Evolutionary conservation across 2,329 filamentous ascomycete genomes (phyloP).

Genomic region (Penicillium psychrosexuale): DNA sequence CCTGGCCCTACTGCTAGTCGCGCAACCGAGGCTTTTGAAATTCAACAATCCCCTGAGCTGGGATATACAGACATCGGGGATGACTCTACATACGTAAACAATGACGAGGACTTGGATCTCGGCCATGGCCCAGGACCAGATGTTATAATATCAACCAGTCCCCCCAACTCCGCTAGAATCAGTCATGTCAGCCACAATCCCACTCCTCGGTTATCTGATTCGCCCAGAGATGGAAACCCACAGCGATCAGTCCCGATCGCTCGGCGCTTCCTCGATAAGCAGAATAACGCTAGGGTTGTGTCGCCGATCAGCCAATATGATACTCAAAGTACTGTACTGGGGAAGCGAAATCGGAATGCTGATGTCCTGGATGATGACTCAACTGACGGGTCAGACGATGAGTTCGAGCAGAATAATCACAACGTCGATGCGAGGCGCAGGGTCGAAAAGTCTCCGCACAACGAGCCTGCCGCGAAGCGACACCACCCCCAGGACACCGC

Average conservation of each 20-base stretch:
- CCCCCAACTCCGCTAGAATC: slow-evolving; percentile 17
- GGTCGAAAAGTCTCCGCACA: slow-evolving; percentile 31
- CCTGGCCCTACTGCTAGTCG: background rate
- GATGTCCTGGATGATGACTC: slow-evolving; percentile 39
- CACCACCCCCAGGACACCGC: background rate
- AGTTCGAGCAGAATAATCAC: slow-evolving; percentile 43
- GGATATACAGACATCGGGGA: slow-evolving; percentile 2
- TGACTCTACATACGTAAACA: slow-evolving; percentile 8
- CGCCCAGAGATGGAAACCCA: background rate
- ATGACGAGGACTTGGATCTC: slow-evolving; percentile 14
- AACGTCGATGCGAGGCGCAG: slow-evolving; percentile 29
- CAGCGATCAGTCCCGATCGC: background rate
- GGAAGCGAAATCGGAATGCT: slow-evolving; percentile 1
- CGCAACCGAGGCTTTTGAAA: background rate
- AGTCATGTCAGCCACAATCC: slow-evolving; percentile 17
- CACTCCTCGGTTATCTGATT: slow-evolving; percentile 7
- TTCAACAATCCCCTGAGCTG: slow-evolving; percentile 1
- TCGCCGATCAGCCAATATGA: slow-evolving; percentile 35
- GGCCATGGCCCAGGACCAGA: background rate
- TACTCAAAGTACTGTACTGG: slow-evolving; percentile 9
- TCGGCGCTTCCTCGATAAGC: slow-evolving; percentile 36
- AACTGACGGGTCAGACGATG: slow-evolving; percentile 18
- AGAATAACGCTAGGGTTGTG: slow-evolving; percentile 32
- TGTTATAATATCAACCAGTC: slow-evolving; percentile 16
- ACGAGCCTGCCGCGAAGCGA: slow-evolving; percentile 7